Evolutionary conservation across 2,329 filamentous ascomycete species (phyloP).

Genomic region (Cryphonectria nitschkei): DNA sequence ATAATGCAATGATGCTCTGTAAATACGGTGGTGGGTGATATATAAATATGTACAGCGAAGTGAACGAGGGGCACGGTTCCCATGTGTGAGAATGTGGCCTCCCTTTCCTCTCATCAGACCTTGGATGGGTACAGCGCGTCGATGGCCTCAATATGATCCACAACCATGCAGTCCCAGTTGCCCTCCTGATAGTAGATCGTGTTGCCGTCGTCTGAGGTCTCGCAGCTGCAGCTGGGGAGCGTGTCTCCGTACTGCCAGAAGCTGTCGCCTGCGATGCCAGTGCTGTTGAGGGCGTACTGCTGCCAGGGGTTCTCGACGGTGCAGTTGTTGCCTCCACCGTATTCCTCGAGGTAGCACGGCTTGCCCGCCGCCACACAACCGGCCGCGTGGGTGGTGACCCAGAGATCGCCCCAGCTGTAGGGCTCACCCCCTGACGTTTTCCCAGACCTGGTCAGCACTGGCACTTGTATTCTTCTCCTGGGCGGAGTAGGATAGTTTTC

Average conservation of each 20-base stretch:
- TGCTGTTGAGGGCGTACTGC: constrained; percentile 28
- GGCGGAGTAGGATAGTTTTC: not conserved
- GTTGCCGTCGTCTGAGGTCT: constrained; percentile 31
- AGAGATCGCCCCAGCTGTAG: constrained; percentile 29
- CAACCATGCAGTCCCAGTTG: constrained; percentile 32
- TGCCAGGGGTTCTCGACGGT: constrained; percentile 31
- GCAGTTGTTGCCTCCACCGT: constrained; percentile 29
- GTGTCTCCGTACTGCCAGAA: constrained; percentile 32
- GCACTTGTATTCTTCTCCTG: too few relatives aligned
- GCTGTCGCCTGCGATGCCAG: constrained; percentile 29
- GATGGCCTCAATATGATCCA: constrained; percentile 29
- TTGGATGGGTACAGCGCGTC: constrained; percentile 24
- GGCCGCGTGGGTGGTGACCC: constrained; percentile 30
- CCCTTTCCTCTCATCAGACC: not conserved
- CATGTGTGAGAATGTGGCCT: too few relatives aligned
- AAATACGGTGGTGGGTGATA: not conserved
- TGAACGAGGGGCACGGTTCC: not conserved
- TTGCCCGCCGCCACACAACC: constrained; percentile 29
- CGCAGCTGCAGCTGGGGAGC: constrained; percentile 27
- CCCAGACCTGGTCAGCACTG: not conserved
- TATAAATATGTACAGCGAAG: constrained; percentile 12
- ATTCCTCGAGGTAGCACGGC: constrained; percentile 32
- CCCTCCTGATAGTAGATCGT: constrained; percentile 28
- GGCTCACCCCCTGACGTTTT: constrained; percentile 24
- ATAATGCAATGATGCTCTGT: not conserved